A percentile compares a stretch with the other conserved stretches of the same genome.
phyloP scores from a whole-genome alignment of 2,329 filamentous ascomycete species.

The Bisporella sp. region DNA sequence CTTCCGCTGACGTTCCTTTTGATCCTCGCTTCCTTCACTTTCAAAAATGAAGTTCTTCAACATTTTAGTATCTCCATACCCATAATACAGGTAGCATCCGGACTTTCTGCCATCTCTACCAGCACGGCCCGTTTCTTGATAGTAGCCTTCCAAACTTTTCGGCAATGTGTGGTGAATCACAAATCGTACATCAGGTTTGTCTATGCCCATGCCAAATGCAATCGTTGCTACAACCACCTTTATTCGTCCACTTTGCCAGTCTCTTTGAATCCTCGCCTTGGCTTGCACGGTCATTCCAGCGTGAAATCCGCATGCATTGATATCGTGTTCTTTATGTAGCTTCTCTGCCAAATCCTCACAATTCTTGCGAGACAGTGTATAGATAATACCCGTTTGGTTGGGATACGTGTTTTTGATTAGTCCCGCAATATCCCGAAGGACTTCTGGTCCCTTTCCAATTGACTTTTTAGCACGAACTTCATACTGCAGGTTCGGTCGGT shows the following conservation, averaged over 20 bases:
- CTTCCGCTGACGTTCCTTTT: slow-evolving; percentile 74
- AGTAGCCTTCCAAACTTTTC: slow-evolving; percentile 95
- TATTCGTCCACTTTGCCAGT: slow-evolving; percentile 74
- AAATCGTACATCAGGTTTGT: slow-evolving; percentile 93
- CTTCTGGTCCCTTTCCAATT: slow-evolving; percentile 22
- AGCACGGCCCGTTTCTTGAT: slow-evolving; percentile 94
- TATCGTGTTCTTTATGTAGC: slow-evolving; percentile 51
- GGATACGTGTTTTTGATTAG: slow-evolving; percentile 65
- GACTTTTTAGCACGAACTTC: slow-evolving; percentile 58
- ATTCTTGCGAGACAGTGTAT: slow-evolving; percentile 78
- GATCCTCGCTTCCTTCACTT: slow-evolving; percentile 67
- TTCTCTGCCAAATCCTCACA: slow-evolving; percentile 74
- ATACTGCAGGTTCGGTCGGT: slow-evolving; percentile 90
- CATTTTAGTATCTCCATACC: slow-evolving; percentile 66
- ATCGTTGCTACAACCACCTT: slow-evolving; percentile 97
- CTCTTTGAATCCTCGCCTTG: slow-evolving; percentile 64
- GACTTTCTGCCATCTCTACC: slow-evolving; percentile 85
- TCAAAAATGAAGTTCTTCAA: slow-evolving; percentile 77
- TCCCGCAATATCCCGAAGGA: slow-evolving; percentile 44
- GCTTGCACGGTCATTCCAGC: slow-evolving; percentile 64
- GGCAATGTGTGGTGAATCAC: slow-evolving; percentile 91
- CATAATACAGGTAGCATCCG: slow-evolving; percentile 85
- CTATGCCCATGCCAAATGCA: slow-evolving; percentile 99
- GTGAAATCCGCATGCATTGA: slow-evolving; percentile 80
- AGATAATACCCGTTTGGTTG: slow-evolving; percentile 80